Base-by-base conservation (phyloP, 1,284 basidiomycete species). In the Leccinum fuscescens region DNA sequence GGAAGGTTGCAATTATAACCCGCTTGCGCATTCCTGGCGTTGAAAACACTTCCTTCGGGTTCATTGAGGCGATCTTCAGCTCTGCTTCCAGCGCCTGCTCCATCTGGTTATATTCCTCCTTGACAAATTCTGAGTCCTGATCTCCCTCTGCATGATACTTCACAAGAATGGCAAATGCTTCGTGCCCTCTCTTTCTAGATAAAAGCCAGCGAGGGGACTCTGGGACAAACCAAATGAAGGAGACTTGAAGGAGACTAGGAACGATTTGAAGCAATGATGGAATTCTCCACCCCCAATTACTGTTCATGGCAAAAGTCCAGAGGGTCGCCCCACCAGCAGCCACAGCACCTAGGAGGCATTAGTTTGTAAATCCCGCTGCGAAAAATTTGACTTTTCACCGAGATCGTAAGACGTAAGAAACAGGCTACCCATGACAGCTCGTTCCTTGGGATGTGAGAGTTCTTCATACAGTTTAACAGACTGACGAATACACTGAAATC, bases 151-250 rank as follows among this genome's bases (percentile, higher is more conserved):
- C 60, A 51, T 67, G 64, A 15, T 66, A 67, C n/a, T 49, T 67
- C 3, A 57, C 57, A 22, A 67, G 59, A 31, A 68, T 51, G 9
- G 60, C 15, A 1, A 58, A 22, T 1, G 69, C 67, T 51, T 86
- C 80, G 0, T 80, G 76, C 3, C 73, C 72, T 15, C 80, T 74
- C 12, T 82, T 83, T 54, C 79, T 80, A 15, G 80, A 79, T 51
- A 86, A 73, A 9, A 87, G 76, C 83, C 83, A 88, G 63, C 86
- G 80, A 42, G 86, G 86, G 1, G 82, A 84, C 67, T 86, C 82
- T 3, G 84, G 84, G 22, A 85, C 72, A 64, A 82, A 77, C 62
- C 70, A 78, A 54, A 82, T 72, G 66, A 81, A 81, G 20, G 64
- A 59, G 44, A 86, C 70, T 64, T 83, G 83, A 24, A 84, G 65